Percentiles rank a stretch among this genome's conserved stretches.
Evolutionary conservation across 2,329 filamentous ascomycete genomes (phyloP).

Genomic region (Clarireedia sp.): DNA sequence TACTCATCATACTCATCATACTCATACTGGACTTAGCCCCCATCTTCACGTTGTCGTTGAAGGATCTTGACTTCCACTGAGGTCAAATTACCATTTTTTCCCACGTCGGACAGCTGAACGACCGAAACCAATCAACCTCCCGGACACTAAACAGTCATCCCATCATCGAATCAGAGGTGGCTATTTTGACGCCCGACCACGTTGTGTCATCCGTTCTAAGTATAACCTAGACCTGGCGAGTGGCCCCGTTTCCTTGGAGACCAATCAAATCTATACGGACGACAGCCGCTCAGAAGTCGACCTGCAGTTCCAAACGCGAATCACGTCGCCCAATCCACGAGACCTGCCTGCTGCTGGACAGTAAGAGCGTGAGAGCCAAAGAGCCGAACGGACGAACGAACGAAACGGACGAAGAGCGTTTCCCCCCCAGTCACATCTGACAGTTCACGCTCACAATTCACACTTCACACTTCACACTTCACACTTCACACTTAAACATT

Average conservation of each 20-base stretch:
- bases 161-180: constrained; percentile 2
- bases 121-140: background rate
- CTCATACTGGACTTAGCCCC: constrained; percentile 5
- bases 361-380: too few relatives aligned
- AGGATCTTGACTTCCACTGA: background rate
- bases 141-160: background rate
- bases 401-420: too few relatives aligned
- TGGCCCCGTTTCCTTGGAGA: background rate
- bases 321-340: constrained; percentile 14
- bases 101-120: background rate
- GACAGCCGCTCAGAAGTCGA: constrained; percentile 17
- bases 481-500: too few relatives aligned
- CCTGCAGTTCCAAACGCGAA: constrained; percentile 25
- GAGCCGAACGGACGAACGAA: too few relatives aligned
- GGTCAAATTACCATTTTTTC: background rate
- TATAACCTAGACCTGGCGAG: constrained; percentile 18
- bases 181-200: constrained; percentile 8
- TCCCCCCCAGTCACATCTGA: too few relatives aligned
- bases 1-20: too few relatives aligned
- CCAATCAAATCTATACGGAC: constrained; percentile 16
- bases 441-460: too few relatives aligned
- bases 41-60: background rate
- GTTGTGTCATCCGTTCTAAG: constrained; percentile 21
- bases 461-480: too few relatives aligned
- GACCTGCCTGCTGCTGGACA: background rate